Conservation (phyloP, 2,329 filamentous ascomycete genomes). For the Plenodomus biglobosus region DNA sequence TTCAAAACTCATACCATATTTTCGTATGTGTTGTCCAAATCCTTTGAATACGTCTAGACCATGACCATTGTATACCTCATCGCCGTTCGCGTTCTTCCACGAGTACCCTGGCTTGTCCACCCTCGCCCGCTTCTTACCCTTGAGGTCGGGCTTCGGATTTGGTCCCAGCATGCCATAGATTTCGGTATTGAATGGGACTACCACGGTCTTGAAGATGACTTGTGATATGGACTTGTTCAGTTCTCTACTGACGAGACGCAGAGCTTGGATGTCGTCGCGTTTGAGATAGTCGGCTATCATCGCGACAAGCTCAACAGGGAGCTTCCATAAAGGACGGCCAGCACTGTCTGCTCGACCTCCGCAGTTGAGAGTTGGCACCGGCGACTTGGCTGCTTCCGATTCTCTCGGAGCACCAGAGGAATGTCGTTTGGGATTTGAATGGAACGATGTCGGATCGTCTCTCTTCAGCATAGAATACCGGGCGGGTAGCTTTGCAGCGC, state of each 20-base stretch:
- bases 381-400: neutral
- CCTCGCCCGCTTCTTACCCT: constrained; percentile 40
- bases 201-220: constrained; percentile 62
- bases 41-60: constrained; percentile 64
- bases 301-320: constrained; percentile 66
- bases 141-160: constrained; percentile 38
- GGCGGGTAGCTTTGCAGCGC: constrained; percentile 27
- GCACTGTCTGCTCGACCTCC: neutral
- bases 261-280: constrained; percentile 59
- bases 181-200: constrained; percentile 66
- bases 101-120: constrained; percentile 32
- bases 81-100: constrained; percentile 49
- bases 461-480: constrained; percentile 25
- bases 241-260: constrained; percentile 63
- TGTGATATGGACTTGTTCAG: constrained; percentile 61
- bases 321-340: constrained; percentile 43
- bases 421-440: constrained; percentile 2
- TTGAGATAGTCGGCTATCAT: constrained; percentile 59
- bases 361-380: neutral
- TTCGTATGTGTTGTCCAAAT: constrained; percentile 62
- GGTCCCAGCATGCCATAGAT: constrained; percentile 59
- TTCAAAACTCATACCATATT: constrained; percentile 69
- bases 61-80: constrained; percentile 56
- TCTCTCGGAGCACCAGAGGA: neutral
- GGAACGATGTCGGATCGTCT: neutral